Evolutionary conservation across 495 filamentous ascomycete species (phyloP).

Genomic region (Aspergillus sparsus): DNA sequence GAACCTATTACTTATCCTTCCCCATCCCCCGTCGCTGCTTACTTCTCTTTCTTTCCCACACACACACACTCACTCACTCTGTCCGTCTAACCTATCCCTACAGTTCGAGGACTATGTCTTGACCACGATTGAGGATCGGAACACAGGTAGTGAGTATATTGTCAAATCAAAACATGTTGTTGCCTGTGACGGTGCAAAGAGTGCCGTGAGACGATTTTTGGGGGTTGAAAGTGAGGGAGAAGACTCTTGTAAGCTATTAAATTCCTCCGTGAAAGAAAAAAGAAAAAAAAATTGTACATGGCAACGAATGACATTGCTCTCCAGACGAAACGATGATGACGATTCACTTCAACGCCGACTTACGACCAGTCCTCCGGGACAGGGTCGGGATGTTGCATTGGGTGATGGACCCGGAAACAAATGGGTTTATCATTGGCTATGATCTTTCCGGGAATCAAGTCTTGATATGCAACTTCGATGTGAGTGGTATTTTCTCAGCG

Average conservation of each 20-base stretch:
- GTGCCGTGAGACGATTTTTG: slow-evolving; percentile 34
- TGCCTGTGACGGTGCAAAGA: slow-evolving; percentile 43
- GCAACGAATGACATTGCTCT: background rate
- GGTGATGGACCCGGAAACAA: slow-evolving; percentile 43
- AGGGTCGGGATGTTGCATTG: slow-evolving; percentile 48
- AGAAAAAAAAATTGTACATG: background rate
- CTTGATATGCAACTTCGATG: slow-evolving; percentile 44
- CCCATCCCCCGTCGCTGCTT: too few species aligned
- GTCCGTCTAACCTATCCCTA: background rate
- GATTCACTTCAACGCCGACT: slow-evolving; percentile 45
- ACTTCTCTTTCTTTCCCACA: too few species aligned
- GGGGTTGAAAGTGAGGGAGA: slow-evolving; percentile 41
- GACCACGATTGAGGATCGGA: slow-evolving; percentile 26
- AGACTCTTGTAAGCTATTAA: slow-evolving; percentile 29
- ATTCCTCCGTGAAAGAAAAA: background rate
- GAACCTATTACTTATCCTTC: too few species aligned
- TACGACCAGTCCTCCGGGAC: slow-evolving; percentile 35
- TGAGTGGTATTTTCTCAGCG: slow-evolving; percentile 15
- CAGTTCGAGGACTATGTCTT: slow-evolving; percentile 25
- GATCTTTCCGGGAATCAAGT: slow-evolving; percentile 42
- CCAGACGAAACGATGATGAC: slow-evolving; percentile 49
- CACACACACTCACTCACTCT: too few species aligned
- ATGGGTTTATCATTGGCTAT: slow-evolving; percentile 46
- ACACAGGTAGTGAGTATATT: slow-evolving; percentile 17
- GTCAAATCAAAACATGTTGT: slow-evolving; percentile 32